These are phyloP conservation scores for Hirschfeldia incana DNA, from an alignment of 345 rosid species.

Conservation along the genomic window DNA sequence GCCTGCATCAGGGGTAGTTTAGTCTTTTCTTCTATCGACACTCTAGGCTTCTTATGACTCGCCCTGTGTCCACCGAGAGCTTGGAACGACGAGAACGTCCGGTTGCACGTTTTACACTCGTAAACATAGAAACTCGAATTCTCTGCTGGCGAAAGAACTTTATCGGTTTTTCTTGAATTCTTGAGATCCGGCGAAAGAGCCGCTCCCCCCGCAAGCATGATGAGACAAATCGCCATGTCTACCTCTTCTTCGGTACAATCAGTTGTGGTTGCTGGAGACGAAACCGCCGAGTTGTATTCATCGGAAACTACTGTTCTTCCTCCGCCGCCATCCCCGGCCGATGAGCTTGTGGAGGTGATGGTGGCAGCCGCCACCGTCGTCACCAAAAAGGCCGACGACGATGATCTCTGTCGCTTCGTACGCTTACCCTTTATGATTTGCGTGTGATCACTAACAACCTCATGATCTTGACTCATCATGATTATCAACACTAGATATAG, in stretches of 20 bases:
- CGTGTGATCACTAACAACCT: slow-evolving; percentile 36
- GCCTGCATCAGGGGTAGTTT: slow-evolving; percentile 19
- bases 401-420: slow-evolving; percentile 73
- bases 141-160: slow-evolving; percentile 31
- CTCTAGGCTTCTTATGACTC: slow-evolving; percentile 81
- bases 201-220: slow-evolving; percentile 67
- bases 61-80: slow-evolving; percentile 98
- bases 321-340: slow-evolving; percentile 41
- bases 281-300: slow-evolving; percentile 40
- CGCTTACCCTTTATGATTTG: slow-evolving; percentile 70
- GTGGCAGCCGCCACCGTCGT: slow-evolving; percentile 27
- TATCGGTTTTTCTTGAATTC: slow-evolving; percentile 41
- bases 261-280: slow-evolving; percentile 45
- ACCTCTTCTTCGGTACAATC: slow-evolving; percentile 73
- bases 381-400: slow-evolving; percentile 49
- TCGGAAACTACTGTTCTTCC: slow-evolving; percentile 34
- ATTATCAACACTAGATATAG: not conserved
- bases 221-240: slow-evolving; percentile 89
- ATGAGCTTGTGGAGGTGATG: slow-evolving; percentile 53
- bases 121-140: slow-evolving; percentile 62
- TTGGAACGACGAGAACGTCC: slow-evolving; percentile 88
- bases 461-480: slow-evolving; percentile 47
- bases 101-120: slow-evolving; percentile 89
- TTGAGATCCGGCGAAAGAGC: slow-evolving; percentile 34
- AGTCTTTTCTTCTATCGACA: slow-evolving; percentile 34